These are phyloP conservation scores for Amanita inopinata DNA, from an alignment of 768 basidiomycete species.

Conservation along the genomic window DNA sequence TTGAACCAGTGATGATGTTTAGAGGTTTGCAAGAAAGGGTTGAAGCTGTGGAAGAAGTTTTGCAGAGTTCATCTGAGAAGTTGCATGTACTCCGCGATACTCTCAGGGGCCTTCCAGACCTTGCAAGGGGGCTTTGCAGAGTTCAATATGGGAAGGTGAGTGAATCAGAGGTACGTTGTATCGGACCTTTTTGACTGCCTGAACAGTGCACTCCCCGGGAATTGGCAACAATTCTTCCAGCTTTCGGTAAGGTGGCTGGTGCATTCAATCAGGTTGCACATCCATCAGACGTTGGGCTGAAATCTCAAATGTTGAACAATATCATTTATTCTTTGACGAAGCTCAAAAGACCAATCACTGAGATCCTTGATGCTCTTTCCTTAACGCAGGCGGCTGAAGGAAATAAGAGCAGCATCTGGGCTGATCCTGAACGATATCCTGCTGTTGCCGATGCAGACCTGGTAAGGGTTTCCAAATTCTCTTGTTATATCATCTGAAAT, in stretches of 20 bases:
- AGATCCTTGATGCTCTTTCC: slow-evolving; percentile 47
- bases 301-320: slow-evolving; percentile 56
- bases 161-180: background rate
- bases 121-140: slow-evolving; percentile 76
- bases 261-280: slow-evolving; percentile 44
- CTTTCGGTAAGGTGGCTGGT: slow-evolving; percentile 60
- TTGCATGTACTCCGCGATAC: slow-evolving; percentile 58
- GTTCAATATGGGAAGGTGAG: slow-evolving; percentile 87
- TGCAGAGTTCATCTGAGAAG: slow-evolving; percentile 46
- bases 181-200: background rate
- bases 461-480: slow-evolving; percentile 29
- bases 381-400: slow-evolving; percentile 56
- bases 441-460: slow-evolving; percentile 46
- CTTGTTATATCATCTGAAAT: slow-evolving; percentile 8
- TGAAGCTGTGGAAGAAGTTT: slow-evolving; percentile 81
- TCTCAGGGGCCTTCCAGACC: slow-evolving; percentile 76
- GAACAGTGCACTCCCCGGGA: slow-evolving; percentile 76
- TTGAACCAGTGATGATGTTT: slow-evolving; percentile 3
- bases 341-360: slow-evolving; percentile 42
- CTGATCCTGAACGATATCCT: slow-evolving; percentile 34
- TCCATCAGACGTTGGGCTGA: slow-evolving; percentile 44
- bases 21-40: slow-evolving; percentile 70
- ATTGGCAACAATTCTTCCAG: slow-evolving; percentile 61
- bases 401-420: slow-evolving; percentile 66
- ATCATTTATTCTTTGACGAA: slow-evolving; percentile 63